These are phyloP conservation scores for Takashimella tepidaria DNA, from an alignment of 1,284 basidiomycete species.

Conservation along the genomic window DNA sequence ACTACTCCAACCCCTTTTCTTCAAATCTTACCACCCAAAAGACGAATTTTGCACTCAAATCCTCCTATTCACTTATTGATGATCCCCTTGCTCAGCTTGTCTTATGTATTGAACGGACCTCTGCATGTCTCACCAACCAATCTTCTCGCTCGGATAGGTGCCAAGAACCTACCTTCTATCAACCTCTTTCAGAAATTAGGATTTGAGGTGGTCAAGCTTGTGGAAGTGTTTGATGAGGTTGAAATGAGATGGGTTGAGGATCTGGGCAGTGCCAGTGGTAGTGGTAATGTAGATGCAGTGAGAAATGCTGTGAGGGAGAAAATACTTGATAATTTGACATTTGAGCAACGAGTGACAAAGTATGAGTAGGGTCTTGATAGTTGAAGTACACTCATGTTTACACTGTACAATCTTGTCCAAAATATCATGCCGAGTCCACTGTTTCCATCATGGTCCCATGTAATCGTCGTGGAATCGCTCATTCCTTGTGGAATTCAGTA, in stretches of 20 bases:
- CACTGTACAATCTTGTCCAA: too few species aligned
- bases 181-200: constrained; percentile 64
- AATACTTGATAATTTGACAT: neutral
- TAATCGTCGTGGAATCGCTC: too few species aligned
- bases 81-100: constrained; percentile 43
- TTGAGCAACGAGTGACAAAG: constrained; percentile 16
- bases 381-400: too few species aligned
- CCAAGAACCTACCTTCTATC: constrained; percentile 55
- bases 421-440: too few species aligned
- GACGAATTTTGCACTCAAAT: too few species aligned
- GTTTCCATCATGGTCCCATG: too few species aligned
- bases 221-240: constrained; percentile 67
- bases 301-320: too few species aligned
- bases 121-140: constrained; percentile 21
- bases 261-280: neutral
- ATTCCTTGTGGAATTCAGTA: too few species aligned
- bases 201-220: constrained; percentile 59
- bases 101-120: constrained; percentile 30
- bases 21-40: too few species aligned
- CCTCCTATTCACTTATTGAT: too few species aligned
- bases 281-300: neutral
- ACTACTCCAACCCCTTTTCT: neutral
- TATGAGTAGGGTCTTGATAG: too few species aligned
- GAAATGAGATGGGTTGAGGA: constrained; percentile 55
- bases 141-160: constrained; percentile 57